These are phyloP conservation scores for Medicago ruthenica DNA, from an alignment of 306 rosid species.

Conservation along the genomic window DNA sequence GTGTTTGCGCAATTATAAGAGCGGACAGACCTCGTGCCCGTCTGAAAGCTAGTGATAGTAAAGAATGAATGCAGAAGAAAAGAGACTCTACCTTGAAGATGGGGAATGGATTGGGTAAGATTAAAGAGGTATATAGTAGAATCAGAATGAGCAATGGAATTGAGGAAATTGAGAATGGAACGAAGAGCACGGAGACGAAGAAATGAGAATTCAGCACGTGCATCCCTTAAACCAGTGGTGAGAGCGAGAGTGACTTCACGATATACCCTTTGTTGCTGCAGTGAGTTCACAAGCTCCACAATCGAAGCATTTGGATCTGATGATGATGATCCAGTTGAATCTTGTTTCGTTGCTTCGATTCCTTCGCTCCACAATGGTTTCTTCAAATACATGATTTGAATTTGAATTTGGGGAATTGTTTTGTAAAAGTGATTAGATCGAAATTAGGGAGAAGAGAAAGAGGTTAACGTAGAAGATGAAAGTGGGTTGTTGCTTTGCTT, in stretches of 20 bases:
- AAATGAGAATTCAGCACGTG: constrained; percentile 85
- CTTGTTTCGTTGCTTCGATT: constrained; percentile 35
- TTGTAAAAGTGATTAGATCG: not conserved
- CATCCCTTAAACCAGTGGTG: constrained; percentile 77
- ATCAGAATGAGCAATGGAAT: constrained; percentile 75
- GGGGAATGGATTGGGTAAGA: constrained; percentile 71
- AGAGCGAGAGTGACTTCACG: constrained; percentile 88
- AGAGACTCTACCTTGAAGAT: constrained; percentile 65
- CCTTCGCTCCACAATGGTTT: constrained; percentile 79
- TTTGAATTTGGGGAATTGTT: not conserved
- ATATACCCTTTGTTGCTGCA: constrained; percentile 70
- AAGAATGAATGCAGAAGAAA: not conserved
- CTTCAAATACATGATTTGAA: constrained; percentile 66
- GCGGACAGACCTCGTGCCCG: no score
- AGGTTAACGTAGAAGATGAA: no score
- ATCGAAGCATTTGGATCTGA: constrained; percentile 45
- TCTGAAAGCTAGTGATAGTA: not conserved
- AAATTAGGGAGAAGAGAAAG: no score
- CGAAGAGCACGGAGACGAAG: constrained; percentile 88
- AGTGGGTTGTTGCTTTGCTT: no score
- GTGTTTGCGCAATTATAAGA: no score
- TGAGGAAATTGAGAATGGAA: constrained; percentile 81
- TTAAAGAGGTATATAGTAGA: constrained; percentile 68
- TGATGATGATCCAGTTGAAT: not conserved
- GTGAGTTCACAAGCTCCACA: constrained; percentile 61